Percentiles rank a stretch among this genome's conserved stretches.
Conservation (phyloP, 2,329 filamentous ascomycete genomes). For the Beauveria medogensis region DNA sequence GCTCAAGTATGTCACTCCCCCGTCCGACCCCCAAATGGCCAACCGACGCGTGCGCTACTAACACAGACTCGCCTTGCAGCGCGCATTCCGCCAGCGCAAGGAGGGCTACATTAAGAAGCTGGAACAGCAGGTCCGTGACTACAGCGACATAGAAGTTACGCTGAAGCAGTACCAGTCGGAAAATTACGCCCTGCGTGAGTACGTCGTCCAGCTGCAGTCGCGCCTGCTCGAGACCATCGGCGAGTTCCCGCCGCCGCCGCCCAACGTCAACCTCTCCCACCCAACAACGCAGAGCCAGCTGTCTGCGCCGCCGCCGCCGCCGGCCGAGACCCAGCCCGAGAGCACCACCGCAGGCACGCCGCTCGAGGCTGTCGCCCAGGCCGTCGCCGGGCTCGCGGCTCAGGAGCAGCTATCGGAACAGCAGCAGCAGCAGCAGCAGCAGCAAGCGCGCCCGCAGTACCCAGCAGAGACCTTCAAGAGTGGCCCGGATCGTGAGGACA, state of each 20-base stretch:
- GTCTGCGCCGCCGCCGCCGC: conserved; percentile 2
- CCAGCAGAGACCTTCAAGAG: conserved; percentile 26
- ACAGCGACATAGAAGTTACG: conserved; percentile 63
- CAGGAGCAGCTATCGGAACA: conserved; percentile 31
- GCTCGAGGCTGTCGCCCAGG: conserved; percentile 43
- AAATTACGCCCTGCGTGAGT: conserved; percentile 85
- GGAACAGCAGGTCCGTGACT: conserved; percentile 85
- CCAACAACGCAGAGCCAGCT: conserved; percentile 19
- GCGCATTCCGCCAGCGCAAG: conserved; percentile 94
- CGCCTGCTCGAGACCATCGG: conserved; percentile 75
- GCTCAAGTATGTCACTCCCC: conserved; percentile 67
- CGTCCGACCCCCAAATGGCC: neutral
- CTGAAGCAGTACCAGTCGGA: conserved; percentile 79
- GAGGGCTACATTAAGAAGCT: conserved; percentile 98
- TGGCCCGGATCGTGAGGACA: conserved; percentile 32
- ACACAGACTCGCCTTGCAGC: conserved; percentile 40
- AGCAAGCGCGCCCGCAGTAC: conserved; percentile 26
- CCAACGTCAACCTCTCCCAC: conserved; percentile 50
- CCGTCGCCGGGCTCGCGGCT: conserved; percentile 35
- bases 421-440: conserved; percentile 22
- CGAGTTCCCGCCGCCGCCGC: conserved; percentile 76
- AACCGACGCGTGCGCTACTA: neutral
- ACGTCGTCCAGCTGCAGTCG: conserved; percentile 83
- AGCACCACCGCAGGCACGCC: conserved; percentile 28
- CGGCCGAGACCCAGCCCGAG: conserved; percentile 1